Base-by-base conservation (phyloP, 78 protist genomes). In the Dictyostelium intermedium region DNA sequence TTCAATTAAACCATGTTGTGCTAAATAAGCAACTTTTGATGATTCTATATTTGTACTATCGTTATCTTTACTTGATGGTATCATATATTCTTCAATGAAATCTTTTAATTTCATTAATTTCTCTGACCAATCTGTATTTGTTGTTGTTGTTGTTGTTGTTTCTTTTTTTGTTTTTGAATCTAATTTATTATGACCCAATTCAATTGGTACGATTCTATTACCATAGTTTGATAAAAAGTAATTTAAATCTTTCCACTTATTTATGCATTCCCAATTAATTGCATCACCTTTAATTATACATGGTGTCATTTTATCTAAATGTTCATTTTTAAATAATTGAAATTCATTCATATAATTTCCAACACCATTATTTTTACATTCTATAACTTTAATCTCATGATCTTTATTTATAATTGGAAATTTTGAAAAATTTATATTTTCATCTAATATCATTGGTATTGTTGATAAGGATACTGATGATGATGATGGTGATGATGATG, bases 201-300 rank as follows among this genome's bases (percentile, higher is more conserved):
- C 85, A 72, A 79, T 72, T 69, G 85, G 85, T 30, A 86, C 84
- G 8, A 86, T 18, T 79, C 85, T 86, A 56, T 72, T 43, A 18
- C 63, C 80, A 86, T 72, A 30, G 14, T 60, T 79, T 9, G 25
- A 27, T 20, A 73, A 13, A 30, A 86, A 86, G 35, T 72, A 86
- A 16, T 79, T 86, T 63, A 86, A 79, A 45, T 86, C 82, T 43
- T 72, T 86, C 92, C 92, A 86, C 63, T 72, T 56, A 13, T 86
- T 69, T 16, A 86, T 86, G 41, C 81, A 53, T 27, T 23, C 30
- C 92, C 92, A 86, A 25, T 69, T n/a, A 9, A 3, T 61, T 9
- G 84, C 43, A 66, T 86, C 85, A 86, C 41, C 60, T 83, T 45
- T 86, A 14, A 86, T 86, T 5, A 86, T 27, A 45, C 73, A 53